phyloP scores from a whole-genome alignment of 345 rosid species.

The Odontarrhena argentea region DNA sequence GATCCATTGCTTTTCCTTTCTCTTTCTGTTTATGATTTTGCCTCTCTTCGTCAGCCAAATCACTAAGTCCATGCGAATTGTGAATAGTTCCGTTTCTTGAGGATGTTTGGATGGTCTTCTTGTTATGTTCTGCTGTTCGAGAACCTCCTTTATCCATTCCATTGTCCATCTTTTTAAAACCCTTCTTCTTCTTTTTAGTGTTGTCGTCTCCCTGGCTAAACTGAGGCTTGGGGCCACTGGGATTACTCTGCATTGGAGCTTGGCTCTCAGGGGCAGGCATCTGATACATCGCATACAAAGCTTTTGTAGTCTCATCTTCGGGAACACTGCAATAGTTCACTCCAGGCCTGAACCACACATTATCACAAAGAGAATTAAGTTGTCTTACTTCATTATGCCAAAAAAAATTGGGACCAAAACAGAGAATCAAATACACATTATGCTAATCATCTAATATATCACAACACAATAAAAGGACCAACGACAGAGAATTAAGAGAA shows the following conservation, averaged over 20 bases:
- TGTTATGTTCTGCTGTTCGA: slow-evolving; percentile 49
- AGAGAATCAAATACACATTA: slow-evolving; percentile 14
- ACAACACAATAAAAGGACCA: slow-evolving; percentile 4
- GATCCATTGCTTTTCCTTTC: slow-evolving; percentile 56
- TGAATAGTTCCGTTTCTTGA: slow-evolving; percentile 46
- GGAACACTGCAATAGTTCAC: slow-evolving; percentile 72
- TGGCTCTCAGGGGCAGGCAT: slow-evolving; percentile 51
- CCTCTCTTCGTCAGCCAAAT: slow-evolving; percentile 48
- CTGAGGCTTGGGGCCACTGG: slow-evolving; percentile 32
- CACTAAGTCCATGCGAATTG: slow-evolving; percentile 48
- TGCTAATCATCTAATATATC: slow-evolving; percentile 30
- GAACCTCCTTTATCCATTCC: slow-evolving; percentile 48
- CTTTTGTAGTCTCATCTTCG: slow-evolving; percentile 80
- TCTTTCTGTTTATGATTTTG: slow-evolving; percentile 58
- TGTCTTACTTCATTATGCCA: slow-evolving; percentile 18
- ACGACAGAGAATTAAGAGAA: slow-evolving; percentile 6
- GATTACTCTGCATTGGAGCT: slow-evolving; percentile 48
- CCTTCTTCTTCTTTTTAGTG: slow-evolving; percentile 54
- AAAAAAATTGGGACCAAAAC: background rate
- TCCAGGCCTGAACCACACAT: slow-evolving; percentile 66
- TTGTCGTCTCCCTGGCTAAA: slow-evolving; percentile 35
- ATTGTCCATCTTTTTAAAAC: slow-evolving; percentile 50
- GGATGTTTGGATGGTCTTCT: slow-evolving; percentile 50
- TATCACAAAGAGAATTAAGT: slow-evolving; percentile 32
- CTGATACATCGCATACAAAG: slow-evolving; percentile 52